phyloP scores from a whole-genome alignment of 148 eudicot species.

The Gaultheria prostrata region DNA sequence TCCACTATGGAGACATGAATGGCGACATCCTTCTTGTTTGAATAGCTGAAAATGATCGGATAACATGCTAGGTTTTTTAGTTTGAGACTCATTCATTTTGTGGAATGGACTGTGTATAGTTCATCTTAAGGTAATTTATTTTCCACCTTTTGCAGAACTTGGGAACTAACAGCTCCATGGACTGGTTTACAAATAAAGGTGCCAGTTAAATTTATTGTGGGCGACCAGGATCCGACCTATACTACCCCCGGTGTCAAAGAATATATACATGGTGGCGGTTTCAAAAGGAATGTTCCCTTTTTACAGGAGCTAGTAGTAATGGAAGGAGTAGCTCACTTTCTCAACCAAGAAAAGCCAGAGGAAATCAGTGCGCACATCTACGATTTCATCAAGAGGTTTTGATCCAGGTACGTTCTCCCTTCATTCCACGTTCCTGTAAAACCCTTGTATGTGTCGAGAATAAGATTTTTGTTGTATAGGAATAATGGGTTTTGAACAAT shows the following conservation, averaged over 20 bases:
- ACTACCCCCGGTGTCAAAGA: conserved; percentile 42
- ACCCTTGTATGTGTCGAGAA: not conserved
- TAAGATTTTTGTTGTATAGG: not conserved
- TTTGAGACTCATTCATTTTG: not conserved
- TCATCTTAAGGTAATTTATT: not conserved
- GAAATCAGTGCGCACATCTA: conserved; percentile 49
- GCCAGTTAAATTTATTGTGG: conserved; percentile 55
- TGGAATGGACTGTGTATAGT: not conserved
- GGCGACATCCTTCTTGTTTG: not conserved
- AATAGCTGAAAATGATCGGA: not conserved
- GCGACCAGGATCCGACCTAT: conserved; percentile 46
- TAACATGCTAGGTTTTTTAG: not conserved
- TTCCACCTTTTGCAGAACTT: conserved; percentile 28
- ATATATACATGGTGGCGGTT: conserved; percentile 42
- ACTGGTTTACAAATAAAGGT: conserved; percentile 52
- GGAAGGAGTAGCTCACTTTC: conserved; percentile 61
- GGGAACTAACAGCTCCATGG: conserved; percentile 64
- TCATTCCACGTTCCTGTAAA: not conserved
- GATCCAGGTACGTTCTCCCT: not conserved
- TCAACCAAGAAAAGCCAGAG: conserved; percentile 55
- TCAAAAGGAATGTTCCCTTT: conserved; percentile 45
- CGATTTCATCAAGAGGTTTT: conserved; percentile 48
- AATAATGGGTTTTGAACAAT: not conserved
- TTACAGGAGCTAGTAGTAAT: conserved; percentile 52
- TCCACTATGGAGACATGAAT: not conserved